phyloP scores from a whole-genome alignment of 805 yeast species.

The Zygosaccharomyces bisporus region DNA sequence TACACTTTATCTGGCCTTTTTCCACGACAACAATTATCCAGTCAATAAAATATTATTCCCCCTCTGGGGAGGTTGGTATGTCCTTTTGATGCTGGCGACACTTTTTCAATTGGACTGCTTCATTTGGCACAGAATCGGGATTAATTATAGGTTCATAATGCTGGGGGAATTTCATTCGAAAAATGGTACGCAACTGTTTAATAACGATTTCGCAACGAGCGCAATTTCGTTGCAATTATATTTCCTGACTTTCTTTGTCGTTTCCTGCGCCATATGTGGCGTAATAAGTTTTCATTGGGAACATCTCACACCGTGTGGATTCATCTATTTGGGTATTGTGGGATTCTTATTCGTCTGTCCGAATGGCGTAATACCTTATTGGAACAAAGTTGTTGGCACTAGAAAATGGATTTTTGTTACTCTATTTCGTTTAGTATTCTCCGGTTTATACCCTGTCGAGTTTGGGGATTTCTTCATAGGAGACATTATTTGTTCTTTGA shows the following conservation, averaged over 20 bases:
- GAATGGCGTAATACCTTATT: constrained; percentile 27
- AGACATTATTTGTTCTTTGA: constrained; percentile 82
- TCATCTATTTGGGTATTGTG: constrained; percentile 43
- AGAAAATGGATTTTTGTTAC: constrained; percentile 76
- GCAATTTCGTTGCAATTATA: constrained; percentile 46
- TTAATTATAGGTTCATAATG: constrained; percentile 88
- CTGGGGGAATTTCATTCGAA: constrained; percentile 67
- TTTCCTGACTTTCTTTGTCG: constrained; percentile 57
- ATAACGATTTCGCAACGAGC: constrained; percentile 38
- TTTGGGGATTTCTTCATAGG: constrained; percentile 92
- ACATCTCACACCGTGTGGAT: constrained; percentile 77
- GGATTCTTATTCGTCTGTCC: constrained; percentile 21
- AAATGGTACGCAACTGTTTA: constrained; percentile 41
- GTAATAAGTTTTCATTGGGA: constrained; percentile 76
- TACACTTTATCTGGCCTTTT: constrained; percentile 52
- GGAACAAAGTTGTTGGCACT: constrained; percentile 45
- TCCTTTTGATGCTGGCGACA: constrained; percentile 55
- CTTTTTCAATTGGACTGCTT: constrained; percentile 66
- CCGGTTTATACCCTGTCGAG: constrained; percentile 93
- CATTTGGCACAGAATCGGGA: constrained; percentile 69
- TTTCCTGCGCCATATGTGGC: constrained; percentile 54
- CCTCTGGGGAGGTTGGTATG: constrained; percentile 88
- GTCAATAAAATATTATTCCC: constrained; percentile 55
- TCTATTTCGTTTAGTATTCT: constrained; percentile 63
- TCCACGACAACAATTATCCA: constrained; percentile 32